A percentile compares a stretch with the other conserved stretches of the same genome.
Evolutionary conservation across 2,329 filamentous ascomycete species (phyloP).

Genomic region (Dothideomycetidae sp.): DNA sequence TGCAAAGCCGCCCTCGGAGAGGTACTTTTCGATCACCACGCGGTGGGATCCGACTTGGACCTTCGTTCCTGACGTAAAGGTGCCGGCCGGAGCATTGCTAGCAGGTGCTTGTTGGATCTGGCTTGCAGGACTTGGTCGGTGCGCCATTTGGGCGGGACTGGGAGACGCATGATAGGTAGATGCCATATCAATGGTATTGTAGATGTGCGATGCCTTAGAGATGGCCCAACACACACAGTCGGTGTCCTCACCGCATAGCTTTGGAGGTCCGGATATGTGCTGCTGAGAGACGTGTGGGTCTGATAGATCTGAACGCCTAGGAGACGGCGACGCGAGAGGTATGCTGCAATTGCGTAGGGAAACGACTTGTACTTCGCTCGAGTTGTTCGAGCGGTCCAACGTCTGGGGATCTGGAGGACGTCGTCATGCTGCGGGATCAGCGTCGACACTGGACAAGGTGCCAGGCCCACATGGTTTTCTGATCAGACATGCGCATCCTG

Average conservation of each 20-base stretch:
- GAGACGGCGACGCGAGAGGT: not conserved
- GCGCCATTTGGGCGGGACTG: conserved; percentile 5
- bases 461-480: no score
- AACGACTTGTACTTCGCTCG: no score
- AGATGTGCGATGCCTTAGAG: no score
- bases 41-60: conserved; percentile 89
- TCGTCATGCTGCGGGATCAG: not conserved
- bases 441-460: not conserved
- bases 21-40: conserved; percentile 89
- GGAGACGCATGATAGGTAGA: conserved; percentile 3
- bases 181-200: no score
- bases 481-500: no score
- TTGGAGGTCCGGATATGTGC: no score
- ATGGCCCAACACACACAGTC: no score
- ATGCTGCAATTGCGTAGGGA: no score
- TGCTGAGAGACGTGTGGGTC: no score
- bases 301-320: conserved; percentile 1
- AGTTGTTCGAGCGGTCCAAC: no score
- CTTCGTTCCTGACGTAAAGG: conserved; percentile 86
- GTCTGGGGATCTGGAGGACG: no score
- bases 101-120: conserved; percentile 9
- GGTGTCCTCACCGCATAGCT: no score
- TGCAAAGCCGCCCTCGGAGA: conserved; percentile 94
- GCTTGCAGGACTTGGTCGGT: conserved; percentile 1
- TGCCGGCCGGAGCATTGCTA: conserved; percentile 42